Evolutionary conservation across 2,329 filamentous ascomycete genomes (phyloP).

Genomic region (Fusarium sp.): DNA sequence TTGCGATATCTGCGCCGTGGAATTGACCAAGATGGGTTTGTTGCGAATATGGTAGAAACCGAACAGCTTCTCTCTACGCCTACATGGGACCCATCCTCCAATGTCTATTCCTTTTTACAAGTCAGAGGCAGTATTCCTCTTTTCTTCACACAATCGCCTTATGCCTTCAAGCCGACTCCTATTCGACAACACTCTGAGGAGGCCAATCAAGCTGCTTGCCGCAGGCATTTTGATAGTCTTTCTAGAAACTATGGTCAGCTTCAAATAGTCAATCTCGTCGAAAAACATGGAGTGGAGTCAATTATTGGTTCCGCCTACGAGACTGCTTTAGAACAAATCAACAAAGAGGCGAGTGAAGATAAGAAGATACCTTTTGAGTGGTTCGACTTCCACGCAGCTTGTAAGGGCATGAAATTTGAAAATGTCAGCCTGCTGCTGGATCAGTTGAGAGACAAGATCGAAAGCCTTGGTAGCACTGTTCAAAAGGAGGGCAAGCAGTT

Average conservation of each 20-base stretch:
- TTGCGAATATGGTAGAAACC: conserved; percentile 93
- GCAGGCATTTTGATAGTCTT: conserved; percentile 81
- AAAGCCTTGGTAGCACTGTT: conserved; percentile 79
- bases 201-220: conserved; percentile 83
- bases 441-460: conserved; percentile 75
- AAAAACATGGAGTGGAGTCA: conserved; percentile 86
- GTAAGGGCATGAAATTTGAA: conserved; percentile 97
- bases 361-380: conserved; percentile 77
- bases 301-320: conserved; percentile 85
- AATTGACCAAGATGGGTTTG: conserved; percentile 88
- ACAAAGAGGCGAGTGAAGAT: conserved; percentile 68
- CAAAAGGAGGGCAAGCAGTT: conserved; percentile 60
- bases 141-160: conserved; percentile 95
- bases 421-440: conserved; percentile 87
- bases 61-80: conserved; percentile 89
- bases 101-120: conserved; percentile 87
- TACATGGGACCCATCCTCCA: conserved; percentile 71
- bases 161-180: conserved; percentile 90
- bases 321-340: conserved; percentile 74
- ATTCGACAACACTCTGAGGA: conserved; percentile 83
- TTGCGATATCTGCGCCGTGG: conserved; percentile 91
- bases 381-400: conserved; percentile 97
- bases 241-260: conserved; percentile 78
- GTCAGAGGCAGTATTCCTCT: conserved; percentile 91
- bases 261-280: conserved; percentile 86